phyloP scores from a whole-genome alignment of 768 basidiomycete species.

The Pleurotus citrinopileatus region DNA sequence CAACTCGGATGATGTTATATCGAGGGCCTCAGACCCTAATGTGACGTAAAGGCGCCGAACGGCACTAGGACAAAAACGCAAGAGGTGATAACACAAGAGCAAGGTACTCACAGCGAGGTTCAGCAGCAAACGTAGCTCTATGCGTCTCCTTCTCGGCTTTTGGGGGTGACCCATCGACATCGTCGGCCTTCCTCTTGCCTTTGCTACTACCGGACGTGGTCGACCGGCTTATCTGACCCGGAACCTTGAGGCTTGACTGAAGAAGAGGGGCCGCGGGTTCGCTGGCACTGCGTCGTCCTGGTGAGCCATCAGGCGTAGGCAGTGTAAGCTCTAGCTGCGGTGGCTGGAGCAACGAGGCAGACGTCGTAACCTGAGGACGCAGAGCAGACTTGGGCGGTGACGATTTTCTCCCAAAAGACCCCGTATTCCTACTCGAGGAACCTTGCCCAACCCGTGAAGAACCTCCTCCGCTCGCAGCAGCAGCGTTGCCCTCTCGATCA shows the following conservation, averaged over 20 bases:
- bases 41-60: constrained; percentile 17
- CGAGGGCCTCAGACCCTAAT: neutral
- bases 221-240: constrained; percentile 3
- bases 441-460: neutral
- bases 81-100: constrained; percentile 17
- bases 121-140: constrained; percentile 61
- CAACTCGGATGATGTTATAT: too few species aligned
- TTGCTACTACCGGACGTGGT: constrained; percentile 21
- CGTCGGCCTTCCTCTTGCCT: constrained; percentile 75
- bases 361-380: constrained; percentile 21
- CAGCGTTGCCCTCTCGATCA: constrained; percentile 5
- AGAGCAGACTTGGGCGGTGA: constrained; percentile 13
- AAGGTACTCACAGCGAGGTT: constrained; percentile 52
- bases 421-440: constrained; percentile 3
- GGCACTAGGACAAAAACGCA: neutral
- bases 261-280: neutral
- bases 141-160: constrained; percentile 49
- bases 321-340: constrained; percentile 36
- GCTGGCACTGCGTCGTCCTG: constrained; percentile 1
- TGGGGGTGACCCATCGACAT: constrained; percentile 56
- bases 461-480: neutral
- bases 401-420: neutral
- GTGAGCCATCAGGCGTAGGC: constrained; percentile 39
- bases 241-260: neutral
- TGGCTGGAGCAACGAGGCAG: constrained; percentile 31